A percentile compares a stretch with the other conserved stretches of the same genome.
These are phyloP conservation scores for Lactarius hatsudake DNA, from an alignment of 768 basidiomycete genomes.

Conservation along the genomic window DNA sequence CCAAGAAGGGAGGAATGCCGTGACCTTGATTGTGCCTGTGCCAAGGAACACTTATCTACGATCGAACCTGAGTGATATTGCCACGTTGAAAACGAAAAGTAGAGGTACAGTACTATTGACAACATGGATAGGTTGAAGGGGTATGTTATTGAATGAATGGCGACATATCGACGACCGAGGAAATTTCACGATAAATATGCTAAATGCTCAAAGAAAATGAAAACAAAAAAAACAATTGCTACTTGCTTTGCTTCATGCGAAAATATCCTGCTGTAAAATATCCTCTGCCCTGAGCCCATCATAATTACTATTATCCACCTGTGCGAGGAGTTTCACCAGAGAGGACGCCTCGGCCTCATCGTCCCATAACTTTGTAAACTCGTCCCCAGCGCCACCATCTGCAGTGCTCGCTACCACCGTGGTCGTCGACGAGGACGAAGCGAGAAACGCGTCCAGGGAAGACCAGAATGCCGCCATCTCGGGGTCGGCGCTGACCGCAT, in stretches of 20 bases:
- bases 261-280: conserved; percentile 18
- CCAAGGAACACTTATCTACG: too few relatives aligned
- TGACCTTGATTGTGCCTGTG: too few relatives aligned
- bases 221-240: not conserved
- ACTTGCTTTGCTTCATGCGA: conserved; percentile 1
- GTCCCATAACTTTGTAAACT: conserved; percentile 5
- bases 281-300: conserved; percentile 17
- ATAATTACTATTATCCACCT: not conserved
- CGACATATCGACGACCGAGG: not conserved
- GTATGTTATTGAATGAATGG: not conserved
- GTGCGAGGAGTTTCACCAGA: conserved; percentile 8
- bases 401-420: not conserved
- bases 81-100: not conserved
- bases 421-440: not conserved
- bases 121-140: not conserved
- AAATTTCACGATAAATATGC: not conserved
- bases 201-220: not conserved
- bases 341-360: not conserved
- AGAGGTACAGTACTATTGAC: not conserved
- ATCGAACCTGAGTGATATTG: not conserved
- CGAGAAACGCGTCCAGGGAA: conserved; percentile 18
- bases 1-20: not conserved
- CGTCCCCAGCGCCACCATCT: not conserved
- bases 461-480: conserved; percentile 23
- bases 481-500: not conserved